Evolutionary conservation across 78 protist species (phyloP).

Genomic region (Chrysochromulina tobinii): DNA sequence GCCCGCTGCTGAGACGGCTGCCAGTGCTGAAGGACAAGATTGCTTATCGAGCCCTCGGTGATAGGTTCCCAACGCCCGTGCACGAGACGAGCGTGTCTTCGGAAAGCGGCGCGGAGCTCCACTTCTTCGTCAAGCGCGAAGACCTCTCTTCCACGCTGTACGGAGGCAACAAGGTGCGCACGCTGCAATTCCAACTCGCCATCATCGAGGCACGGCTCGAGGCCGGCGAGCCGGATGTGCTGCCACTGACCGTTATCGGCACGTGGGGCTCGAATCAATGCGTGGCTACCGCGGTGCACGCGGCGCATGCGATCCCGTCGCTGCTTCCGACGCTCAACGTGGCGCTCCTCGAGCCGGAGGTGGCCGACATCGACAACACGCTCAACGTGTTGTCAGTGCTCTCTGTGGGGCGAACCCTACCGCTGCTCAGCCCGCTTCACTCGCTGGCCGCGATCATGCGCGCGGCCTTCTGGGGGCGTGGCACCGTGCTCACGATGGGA

Average conservation of each 20-base stretch:
- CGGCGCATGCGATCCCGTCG: background rate
- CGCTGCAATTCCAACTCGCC: constrained; percentile 19
- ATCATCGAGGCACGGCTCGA: background rate
- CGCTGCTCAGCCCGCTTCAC: background rate
- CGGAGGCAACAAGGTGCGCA: constrained; percentile 37
- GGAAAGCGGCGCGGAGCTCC: background rate
- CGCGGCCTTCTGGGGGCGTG: background rate
- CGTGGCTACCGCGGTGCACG: constrained; percentile 33
- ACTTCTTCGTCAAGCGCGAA: constrained; percentile 22
- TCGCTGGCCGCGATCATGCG: background rate
- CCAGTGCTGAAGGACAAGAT: background rate
- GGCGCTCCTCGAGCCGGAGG: background rate
- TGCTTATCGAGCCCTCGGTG: constrained; percentile 24
- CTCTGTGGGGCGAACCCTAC: background rate
- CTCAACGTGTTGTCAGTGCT: constrained; percentile 25
- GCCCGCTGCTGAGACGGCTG: background rate
- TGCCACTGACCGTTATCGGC: background rate
- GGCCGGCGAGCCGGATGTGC: background rate
- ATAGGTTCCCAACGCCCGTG: background rate
- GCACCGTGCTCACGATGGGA: constrained; percentile 12
- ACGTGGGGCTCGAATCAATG: constrained; percentile 9
- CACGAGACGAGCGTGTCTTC: background rate
- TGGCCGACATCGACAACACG: constrained; percentile 32
- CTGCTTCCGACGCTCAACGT: background rate
- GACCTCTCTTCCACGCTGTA: background rate